Conservation (phyloP, 2,329 filamentous ascomycete genomes). For the Chaetomiaceae sp. region DNA sequence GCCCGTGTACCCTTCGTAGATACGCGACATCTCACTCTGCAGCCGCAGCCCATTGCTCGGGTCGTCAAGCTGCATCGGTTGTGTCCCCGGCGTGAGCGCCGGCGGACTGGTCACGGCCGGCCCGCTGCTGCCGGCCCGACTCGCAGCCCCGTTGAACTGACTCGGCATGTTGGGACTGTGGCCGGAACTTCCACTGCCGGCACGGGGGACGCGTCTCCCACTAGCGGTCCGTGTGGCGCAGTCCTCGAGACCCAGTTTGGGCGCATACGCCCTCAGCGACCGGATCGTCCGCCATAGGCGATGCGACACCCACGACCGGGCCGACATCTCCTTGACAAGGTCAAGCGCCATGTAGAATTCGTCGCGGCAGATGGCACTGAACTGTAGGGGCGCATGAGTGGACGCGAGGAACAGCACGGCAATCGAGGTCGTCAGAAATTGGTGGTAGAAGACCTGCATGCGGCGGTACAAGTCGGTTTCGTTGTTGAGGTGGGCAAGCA, state of each 20-base stretch:
- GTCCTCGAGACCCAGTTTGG: conserved; percentile 58
- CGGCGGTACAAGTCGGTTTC: conserved; percentile 67
- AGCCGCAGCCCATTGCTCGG: conserved; percentile 45
- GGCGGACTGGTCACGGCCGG: background rate
- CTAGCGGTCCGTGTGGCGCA: background rate
- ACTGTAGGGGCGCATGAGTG: conserved; percentile 68
- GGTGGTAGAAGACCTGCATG: conserved; percentile 74
- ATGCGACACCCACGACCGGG: conserved; percentile 66
- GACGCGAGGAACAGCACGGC: conserved; percentile 73
- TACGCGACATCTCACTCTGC: conserved; percentile 51
- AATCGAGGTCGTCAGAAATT: conserved; percentile 71
- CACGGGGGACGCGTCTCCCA: background rate
- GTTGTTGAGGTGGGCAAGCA: conserved; percentile 65
- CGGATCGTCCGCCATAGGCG: conserved; percentile 69
- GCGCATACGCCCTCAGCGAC: conserved; percentile 67
- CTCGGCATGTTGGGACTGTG: background rate
- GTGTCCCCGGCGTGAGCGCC: conserved; percentile 26
- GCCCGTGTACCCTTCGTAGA: conserved; percentile 39
- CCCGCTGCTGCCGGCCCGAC: conserved; percentile 2
- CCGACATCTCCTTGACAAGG: conserved; percentile 67
- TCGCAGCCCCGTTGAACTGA: background rate
- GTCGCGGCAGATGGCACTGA: conserved; percentile 62
- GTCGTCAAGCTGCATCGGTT: conserved; percentile 25
- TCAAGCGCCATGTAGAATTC: conserved; percentile 78
- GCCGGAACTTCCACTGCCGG: background rate